phyloP scores from a whole-genome alignment of 495 filamentous ascomycete genomes.

The Penicillium pulvis region DNA sequence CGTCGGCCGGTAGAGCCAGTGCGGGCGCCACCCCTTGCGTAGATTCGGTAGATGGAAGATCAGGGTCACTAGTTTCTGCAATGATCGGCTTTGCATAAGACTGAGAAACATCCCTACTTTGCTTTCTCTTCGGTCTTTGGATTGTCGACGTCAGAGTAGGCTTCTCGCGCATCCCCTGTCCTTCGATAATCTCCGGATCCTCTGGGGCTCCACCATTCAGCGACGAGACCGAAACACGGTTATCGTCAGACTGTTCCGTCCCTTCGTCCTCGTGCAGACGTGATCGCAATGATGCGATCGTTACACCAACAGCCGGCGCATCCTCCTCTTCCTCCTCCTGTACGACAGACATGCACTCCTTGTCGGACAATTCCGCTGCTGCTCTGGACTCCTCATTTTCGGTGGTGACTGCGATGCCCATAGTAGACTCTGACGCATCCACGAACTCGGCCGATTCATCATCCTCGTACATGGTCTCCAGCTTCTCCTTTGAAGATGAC shows the following conservation, averaged over 20 bases:
- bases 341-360: conserved; percentile 27
- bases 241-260: conserved; percentile 26
- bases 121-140: conserved; percentile 38
- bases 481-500: conserved; percentile 35
- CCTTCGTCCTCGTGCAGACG: conserved; percentile 20
- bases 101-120: conserved; percentile 31
- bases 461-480: conserved; percentile 49
- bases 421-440: conserved; percentile 27
- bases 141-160: conserved; percentile 32
- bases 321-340: conserved; percentile 29
- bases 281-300: conserved; percentile 27
- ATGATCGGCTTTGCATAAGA: conserved; percentile 32
- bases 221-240: conserved; percentile 26
- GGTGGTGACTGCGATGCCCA: conserved; percentile 28
- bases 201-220: conserved; percentile 24
- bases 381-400: conserved; percentile 14
- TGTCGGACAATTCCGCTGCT: conserved; percentile 17
- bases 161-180: conserved; percentile 38
- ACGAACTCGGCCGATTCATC: conserved; percentile 37
- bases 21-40: conserved; percentile 38
- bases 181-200: conserved; percentile 40
- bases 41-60: conserved; percentile 19
- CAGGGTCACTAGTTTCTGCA: conserved; percentile 27
- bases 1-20: conserved; percentile 24
- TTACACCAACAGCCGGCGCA: conserved; percentile 21